Evolutionary conservation across 2,329 filamentous ascomycete species (phyloP).

Genomic region (Colletotrichum plurivorum): DNA sequence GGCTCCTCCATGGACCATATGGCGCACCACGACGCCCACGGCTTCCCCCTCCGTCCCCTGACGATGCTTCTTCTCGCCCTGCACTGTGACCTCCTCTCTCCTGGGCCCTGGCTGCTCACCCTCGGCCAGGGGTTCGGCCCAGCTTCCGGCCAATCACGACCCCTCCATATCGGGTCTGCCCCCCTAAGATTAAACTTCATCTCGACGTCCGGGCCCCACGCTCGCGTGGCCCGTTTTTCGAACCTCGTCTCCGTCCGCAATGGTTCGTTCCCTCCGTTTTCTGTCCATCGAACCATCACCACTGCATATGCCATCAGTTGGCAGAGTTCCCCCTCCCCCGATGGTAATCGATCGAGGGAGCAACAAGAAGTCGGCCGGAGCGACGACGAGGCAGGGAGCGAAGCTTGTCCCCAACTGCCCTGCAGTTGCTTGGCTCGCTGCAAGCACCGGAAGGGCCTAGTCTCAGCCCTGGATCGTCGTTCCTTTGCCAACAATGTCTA

Average conservation of each 20-base stretch:
- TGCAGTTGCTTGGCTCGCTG: neutral
- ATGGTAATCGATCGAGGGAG: slow-evolving; percentile 4
- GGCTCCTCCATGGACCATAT: neutral
- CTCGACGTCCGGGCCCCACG: slow-evolving; percentile 37
- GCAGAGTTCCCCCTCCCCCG: no score
- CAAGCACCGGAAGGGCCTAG: neutral
- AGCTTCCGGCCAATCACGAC: slow-evolving; percentile 14
- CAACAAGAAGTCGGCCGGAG: neutral
- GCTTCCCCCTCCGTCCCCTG: no score
- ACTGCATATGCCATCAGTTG: no score
- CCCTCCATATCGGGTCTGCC: slow-evolving; percentile 2
- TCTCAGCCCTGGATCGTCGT: slow-evolving; percentile 28
- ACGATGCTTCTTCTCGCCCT: slow-evolving; percentile 3
- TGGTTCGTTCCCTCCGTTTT: neutral
- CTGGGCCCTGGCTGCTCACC: no score
- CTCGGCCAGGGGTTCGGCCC: slow-evolving; percentile 10
- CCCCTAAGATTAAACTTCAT: slow-evolving; percentile 38
- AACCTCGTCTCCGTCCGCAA: slow-evolving; percentile 32
- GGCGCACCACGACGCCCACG: no score
- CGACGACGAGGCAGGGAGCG: slow-evolving; percentile 9
- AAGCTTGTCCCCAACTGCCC: no score
- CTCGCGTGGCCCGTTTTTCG: slow-evolving; percentile 25
- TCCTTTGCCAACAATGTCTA: slow-evolving; percentile 32
- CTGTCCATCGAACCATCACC: slow-evolving; percentile 8
- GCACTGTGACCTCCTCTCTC: no score